Evolutionary conservation across 2,329 filamentous ascomycete species (phyloP), one percentile per base, ranked within the genome.

Genomic region (Xylariaceae sp.): DNA sequence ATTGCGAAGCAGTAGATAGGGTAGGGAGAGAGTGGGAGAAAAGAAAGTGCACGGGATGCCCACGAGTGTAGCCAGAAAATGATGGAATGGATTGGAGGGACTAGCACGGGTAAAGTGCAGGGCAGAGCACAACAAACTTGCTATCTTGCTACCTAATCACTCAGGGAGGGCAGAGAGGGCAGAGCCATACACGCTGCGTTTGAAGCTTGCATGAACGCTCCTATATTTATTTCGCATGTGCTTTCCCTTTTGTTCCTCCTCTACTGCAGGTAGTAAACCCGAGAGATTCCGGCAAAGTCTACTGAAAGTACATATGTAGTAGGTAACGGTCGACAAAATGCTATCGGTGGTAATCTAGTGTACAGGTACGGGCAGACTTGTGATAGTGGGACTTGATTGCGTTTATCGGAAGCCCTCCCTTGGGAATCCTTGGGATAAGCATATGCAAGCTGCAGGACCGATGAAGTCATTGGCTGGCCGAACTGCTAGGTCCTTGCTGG

Each of bases 391-490:
- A 35, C n/a, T n/a, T n/a, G n/a, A n/a, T n/a, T n/a, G n/a, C n/a
- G n/a, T n/a, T n/a, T n/a, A n/a, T n/a, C n/a, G n/a, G n/a, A n/a
- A n/a, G n/a, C n/a, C n/a, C n/a, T n/a, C n/a, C n/a, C n/a, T n/a
- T n/a, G n/a, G n/a, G n/a, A n/a, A n/a, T n/a, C 52, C 41, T 37
- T 33, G 39, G 16, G 44, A 53, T 50, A 45, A 44, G 23, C 41
- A 50, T 46, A 57, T 50, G 49, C 50, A 53, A 53, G 44, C 23
- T 42, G 33, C 18, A 41, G 50, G 50, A 51, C 27, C 13, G 35
- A 60, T 60, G 58, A 60, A 60, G 58, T 58, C 56, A 60, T 59
- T 60, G 52, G 55, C 27, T 45, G 43, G 16, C 16, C 16, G 40
- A 32, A 13, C 29, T 45, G 26, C 32, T 45, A n/a, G 41, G 29